phyloP scores from a whole-genome alignment of 23 red algal genomes.

The Chondrus crispus region DNA sequence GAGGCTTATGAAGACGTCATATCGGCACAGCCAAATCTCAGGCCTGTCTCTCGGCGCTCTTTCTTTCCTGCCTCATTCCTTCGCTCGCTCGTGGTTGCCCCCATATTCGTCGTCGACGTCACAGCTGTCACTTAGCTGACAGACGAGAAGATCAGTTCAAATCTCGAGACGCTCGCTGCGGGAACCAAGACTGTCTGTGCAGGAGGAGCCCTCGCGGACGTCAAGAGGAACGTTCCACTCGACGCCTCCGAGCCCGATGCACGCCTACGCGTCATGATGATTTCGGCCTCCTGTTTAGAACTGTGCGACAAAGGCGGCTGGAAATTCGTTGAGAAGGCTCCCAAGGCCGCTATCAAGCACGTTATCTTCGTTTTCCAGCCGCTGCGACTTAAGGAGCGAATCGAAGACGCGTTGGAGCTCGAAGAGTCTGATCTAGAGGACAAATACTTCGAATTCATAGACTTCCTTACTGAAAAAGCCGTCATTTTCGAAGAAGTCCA shows the following conservation, averaged over 20 bases:
- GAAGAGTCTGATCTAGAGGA: background rate
- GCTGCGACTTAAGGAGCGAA: background rate
- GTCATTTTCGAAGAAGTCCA: slow-evolving; percentile 8
- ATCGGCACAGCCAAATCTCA: background rate
- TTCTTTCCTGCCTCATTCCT: background rate
- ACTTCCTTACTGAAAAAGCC: background rate
- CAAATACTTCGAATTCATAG: slow-evolving; percentile 25
- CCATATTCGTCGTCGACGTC: background rate
- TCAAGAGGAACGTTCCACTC: background rate
- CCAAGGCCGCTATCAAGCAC: slow-evolving; percentile 24
- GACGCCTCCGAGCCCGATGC: slow-evolving; percentile 16
- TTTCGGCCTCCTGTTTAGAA: slow-evolving; percentile 1
- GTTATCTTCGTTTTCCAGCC: background rate
- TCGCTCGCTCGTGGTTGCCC: background rate
- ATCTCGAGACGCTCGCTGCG: background rate
- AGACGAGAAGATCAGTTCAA: background rate
- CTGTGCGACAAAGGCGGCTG: background rate
- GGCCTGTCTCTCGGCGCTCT: background rate
- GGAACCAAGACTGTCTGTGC: slow-evolving; percentile 1
- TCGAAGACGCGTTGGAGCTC: background rate
- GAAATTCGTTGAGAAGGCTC: slow-evolving; percentile 29
- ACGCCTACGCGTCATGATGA: background rate
- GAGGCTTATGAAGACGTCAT: background rate
- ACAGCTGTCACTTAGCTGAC: background rate
- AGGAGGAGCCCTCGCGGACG: slow-evolving; percentile 3